Conservation (phyloP, 768 basidiomycete species). For the Termitomyces sp. region DNA sequence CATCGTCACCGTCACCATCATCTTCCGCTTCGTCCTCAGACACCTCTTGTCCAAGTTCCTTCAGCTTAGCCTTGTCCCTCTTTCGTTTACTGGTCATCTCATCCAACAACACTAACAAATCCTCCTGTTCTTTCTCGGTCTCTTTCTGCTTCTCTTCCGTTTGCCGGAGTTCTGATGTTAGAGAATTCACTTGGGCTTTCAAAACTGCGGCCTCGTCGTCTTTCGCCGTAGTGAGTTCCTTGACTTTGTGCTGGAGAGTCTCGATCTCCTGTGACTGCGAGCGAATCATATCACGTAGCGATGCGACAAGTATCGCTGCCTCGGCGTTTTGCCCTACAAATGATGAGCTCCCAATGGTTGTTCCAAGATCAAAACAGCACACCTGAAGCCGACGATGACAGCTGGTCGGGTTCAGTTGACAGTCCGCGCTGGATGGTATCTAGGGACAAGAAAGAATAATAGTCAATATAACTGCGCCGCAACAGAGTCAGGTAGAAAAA, state of each 20-base stretch:
- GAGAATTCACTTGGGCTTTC: constrained; percentile 41
- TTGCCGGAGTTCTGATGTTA: constrained; percentile 47
- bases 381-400: constrained; percentile 55
- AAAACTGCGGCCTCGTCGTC: constrained; percentile 44
- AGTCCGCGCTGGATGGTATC: constrained; percentile 78
- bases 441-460: constrained; percentile 25
- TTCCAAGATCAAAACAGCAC: constrained; percentile 7
- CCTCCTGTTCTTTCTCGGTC: constrained; percentile 95
- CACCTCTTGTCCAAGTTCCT: constrained; percentile 76
- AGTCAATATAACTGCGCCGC: not conserved
- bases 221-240: constrained; percentile 32
- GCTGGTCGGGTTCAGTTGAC: constrained; percentile 63
- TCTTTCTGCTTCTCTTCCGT: constrained; percentile 73
- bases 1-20: constrained; percentile 50
- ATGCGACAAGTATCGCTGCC: constrained; percentile 76
- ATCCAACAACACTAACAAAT: constrained; percentile 89
- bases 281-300: constrained; percentile 80
- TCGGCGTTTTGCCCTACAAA: constrained; percentile 66
- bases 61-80: constrained; percentile 78
- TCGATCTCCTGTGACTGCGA: constrained; percentile 84
- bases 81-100: constrained; percentile 86
- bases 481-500: constrained; percentile 10
- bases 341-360: constrained; percentile 3
- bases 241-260: constrained; percentile 58
- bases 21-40: constrained; percentile 90